Percentiles rank a stretch among this genome's conserved stretches.
Conservation (phyloP, 2,329 filamentous ascomycete genomes). For the Arthrobotrys iridis region DNA sequence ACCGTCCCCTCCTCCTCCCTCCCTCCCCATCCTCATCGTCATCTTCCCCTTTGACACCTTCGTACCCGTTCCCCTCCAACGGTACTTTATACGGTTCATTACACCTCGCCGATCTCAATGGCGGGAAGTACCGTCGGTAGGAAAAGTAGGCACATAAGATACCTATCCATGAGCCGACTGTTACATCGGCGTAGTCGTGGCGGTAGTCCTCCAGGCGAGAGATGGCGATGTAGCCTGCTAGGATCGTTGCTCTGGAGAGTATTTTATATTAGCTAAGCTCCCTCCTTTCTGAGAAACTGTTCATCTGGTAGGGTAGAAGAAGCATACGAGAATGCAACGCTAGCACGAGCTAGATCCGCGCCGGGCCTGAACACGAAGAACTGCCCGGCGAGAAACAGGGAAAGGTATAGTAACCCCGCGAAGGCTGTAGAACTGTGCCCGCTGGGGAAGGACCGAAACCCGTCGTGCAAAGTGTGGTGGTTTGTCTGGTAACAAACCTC, state of each 20-base stretch:
- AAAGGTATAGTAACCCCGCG: slow-evolving; percentile 78
- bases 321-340: slow-evolving; percentile 40
- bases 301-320: background rate
- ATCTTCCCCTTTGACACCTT: slow-evolving; percentile 29
- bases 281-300: background rate
- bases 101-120: slow-evolving; percentile 28
- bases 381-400: slow-evolving; percentile 62
- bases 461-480: slow-evolving; percentile 78
- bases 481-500: slow-evolving; percentile 77
- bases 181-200: slow-evolving; percentile 77
- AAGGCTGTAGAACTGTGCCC: slow-evolving; percentile 84
- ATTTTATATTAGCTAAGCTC: background rate
- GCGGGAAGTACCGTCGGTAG: slow-evolving; percentile 64
- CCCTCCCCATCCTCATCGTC: slow-evolving; percentile 39
- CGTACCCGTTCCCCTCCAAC: slow-evolving; percentile 30
- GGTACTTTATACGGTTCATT: slow-evolving; percentile 43
- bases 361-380: slow-evolving; percentile 45
- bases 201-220: slow-evolving; percentile 76
- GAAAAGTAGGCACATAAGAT: slow-evolving; percentile 72
- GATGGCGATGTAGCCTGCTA: slow-evolving; percentile 74
- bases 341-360: slow-evolving; percentile 13
- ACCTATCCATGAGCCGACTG: slow-evolving; percentile 70
- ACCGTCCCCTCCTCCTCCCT: slow-evolving; percentile 5
- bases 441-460: slow-evolving; percentile 83
- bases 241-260: slow-evolving; percentile 61